These are phyloP conservation scores for Solanum chmielewskii DNA, from an alignment of 257 asterid species.

Conservation along the genomic window DNA sequence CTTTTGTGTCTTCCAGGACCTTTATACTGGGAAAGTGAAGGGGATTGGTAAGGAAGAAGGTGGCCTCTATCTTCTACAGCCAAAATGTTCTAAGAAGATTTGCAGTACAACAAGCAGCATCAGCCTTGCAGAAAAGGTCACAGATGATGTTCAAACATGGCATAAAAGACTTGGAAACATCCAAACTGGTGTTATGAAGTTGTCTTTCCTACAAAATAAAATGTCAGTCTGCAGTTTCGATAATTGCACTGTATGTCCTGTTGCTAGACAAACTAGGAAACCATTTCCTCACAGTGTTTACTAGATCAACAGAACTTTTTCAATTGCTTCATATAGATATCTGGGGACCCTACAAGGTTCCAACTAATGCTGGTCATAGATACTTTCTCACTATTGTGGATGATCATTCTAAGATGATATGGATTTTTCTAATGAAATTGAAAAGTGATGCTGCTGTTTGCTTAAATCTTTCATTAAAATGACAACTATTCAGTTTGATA, in stretches of 20 bases:
- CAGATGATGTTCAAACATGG: not conserved
- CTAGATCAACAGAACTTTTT: fast-evolving
- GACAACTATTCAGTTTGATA: not conserved
- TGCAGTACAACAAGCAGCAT: fast-evolving
- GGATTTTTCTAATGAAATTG: not conserved
- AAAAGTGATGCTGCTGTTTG: not conserved
- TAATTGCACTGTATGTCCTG: not conserved
- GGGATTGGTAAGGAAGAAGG: not conserved
- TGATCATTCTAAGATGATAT: not conserved
- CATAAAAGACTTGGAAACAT: not conserved
- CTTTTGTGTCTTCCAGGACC: not conserved
- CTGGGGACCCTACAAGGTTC: not conserved
- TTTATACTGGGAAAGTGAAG: not conserved
- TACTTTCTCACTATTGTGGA: not conserved
- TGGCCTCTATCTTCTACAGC: not conserved
- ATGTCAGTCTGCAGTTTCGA: not conserved
- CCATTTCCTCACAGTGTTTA: not conserved
- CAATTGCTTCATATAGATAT: not conserved
- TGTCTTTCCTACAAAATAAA: not conserved
- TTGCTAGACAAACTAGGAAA: not conserved
- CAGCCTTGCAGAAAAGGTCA: not conserved
- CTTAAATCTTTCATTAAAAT: not conserved
- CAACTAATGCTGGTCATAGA: not conserved
- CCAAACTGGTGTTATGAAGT: not conserved
- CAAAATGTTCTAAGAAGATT: not conserved